Conservation (phyloP, 2,329 filamentous ascomycete species). For the Botrytis medusae region DNA sequence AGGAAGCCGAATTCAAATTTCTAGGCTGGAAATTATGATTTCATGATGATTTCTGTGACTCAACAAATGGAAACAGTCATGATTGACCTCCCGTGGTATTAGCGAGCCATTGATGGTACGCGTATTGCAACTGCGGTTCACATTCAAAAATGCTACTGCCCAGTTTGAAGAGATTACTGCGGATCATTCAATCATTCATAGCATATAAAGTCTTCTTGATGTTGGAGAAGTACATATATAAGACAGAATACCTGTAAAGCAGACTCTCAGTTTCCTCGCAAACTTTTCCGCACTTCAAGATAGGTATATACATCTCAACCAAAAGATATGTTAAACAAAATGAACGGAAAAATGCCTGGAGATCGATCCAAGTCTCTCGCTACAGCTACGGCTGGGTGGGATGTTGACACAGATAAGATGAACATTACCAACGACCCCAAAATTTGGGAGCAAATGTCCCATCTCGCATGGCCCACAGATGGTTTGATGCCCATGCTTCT, state of each 20-base stretch:
- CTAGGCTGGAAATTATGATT: too few species aligned
- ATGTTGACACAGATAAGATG: neutral
- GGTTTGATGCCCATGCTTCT: neutral
- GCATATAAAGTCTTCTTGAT: too few species aligned
- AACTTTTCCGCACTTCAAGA: neutral
- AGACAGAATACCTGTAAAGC: accelerated
- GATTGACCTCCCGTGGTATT: too few species aligned
- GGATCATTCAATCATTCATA: too few species aligned
- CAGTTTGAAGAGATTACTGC: too few species aligned
- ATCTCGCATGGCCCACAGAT: neutral
- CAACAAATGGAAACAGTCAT: too few species aligned
- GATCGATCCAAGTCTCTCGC: accelerated
- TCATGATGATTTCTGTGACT: too few species aligned
- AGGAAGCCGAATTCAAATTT: too few species aligned
- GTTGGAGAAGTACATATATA: neutral
- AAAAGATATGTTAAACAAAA: neutral
- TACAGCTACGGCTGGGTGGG: accelerated
- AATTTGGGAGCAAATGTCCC: neutral
- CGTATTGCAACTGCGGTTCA: too few species aligned
- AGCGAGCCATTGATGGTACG: too few species aligned
- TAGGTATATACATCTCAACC: neutral
- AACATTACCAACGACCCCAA: neutral
- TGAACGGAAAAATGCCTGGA: neutral
- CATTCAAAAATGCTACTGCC: too few species aligned
- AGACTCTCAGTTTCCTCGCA: neutral